Conservation (phyloP, 805 yeast genomes). For the Starmerella roubikii region DNA sequence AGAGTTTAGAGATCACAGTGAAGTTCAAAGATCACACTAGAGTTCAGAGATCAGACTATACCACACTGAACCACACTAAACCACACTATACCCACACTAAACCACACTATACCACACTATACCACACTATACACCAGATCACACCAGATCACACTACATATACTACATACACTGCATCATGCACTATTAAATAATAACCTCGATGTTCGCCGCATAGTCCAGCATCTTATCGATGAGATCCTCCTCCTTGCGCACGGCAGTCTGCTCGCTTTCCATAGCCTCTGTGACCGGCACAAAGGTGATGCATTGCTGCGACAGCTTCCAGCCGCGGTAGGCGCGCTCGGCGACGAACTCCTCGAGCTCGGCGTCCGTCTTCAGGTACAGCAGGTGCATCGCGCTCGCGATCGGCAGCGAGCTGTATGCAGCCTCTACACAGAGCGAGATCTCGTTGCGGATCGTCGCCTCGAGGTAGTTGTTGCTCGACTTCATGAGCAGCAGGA, state of each 20-base stretch:
- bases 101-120: no score
- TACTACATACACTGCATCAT: no score
- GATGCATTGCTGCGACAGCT: constrained; percentile 33
- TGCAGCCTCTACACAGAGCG: constrained; percentile 67
- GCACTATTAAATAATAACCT: constrained; percentile 72
- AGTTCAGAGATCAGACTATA: no score
- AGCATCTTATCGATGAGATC: constrained; percentile 56
- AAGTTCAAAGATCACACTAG: no score
- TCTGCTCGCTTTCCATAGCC: constrained; percentile 21
- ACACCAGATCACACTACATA: no score
- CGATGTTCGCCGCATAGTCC: constrained; percentile 79
- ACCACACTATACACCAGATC: no score
- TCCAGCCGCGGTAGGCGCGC: constrained; percentile 40
- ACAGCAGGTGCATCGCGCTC: constrained; percentile 70
- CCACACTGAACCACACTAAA: no score
- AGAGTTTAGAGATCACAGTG: no score
- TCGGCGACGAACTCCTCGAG: constrained; percentile 41
- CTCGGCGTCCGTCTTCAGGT: constrained; percentile 45
- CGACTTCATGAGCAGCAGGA: constrained; percentile 59
- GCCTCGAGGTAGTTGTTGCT: constrained; percentile 33
- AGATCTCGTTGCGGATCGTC: constrained; percentile 77
- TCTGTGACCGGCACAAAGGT: constrained; percentile 38
- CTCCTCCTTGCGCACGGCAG: constrained; percentile 28
- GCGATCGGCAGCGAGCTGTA: constrained; percentile 63
- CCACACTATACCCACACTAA: no score